A percentile compares a stretch with the other conserved stretches of the same genome.
Conservation (phyloP, 805 yeast genomes). For the Komagataella mondaviorum region DNA sequence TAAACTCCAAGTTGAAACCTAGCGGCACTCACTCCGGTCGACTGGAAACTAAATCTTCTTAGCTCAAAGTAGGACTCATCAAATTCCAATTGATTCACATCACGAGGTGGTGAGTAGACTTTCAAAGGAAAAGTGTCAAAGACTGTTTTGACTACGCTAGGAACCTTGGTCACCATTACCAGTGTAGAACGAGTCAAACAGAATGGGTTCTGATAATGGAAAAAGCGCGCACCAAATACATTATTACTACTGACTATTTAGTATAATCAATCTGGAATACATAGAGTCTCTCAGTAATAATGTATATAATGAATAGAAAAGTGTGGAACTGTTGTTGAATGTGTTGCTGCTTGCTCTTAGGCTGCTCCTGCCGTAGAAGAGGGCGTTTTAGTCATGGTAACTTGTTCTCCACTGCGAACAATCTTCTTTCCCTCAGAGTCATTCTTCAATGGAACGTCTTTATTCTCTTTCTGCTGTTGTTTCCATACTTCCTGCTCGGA, state of each 20-base stretch:
- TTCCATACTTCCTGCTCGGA: constrained; percentile 77
- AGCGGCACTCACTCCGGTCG: constrained; percentile 3
- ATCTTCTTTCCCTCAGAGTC: constrained; percentile 42
- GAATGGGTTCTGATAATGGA: not conserved
- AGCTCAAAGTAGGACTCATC: constrained; percentile 6
- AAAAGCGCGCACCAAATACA: not conserved
- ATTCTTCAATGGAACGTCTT: constrained; percentile 40
- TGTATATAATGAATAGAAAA: not conserved
- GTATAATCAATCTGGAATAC: not conserved
- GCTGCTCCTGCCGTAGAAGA: constrained; percentile 52
- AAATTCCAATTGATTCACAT: constrained; percentile 12
- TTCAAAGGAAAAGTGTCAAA: constrained; percentile 40
- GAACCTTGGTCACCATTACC: constrained; percentile 13
- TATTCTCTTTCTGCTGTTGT: constrained; percentile 53
- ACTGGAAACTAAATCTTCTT: constrained; percentile 12
- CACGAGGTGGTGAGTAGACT: constrained; percentile 20
- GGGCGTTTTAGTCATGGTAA: constrained; percentile 27
- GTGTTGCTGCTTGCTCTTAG: constrained; percentile 8
- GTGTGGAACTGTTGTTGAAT: not conserved
- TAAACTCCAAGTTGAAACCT: constrained; percentile 27
- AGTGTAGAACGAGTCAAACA: not conserved
- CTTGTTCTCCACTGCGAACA: constrained; percentile 50
- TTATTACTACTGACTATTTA: not conserved
- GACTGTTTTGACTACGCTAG: constrained; percentile 26
- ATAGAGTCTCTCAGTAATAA: not conserved